phyloP scores from a whole-genome alignment of 306 rosid species.

The Macrotyloma uniflorum region DNA sequence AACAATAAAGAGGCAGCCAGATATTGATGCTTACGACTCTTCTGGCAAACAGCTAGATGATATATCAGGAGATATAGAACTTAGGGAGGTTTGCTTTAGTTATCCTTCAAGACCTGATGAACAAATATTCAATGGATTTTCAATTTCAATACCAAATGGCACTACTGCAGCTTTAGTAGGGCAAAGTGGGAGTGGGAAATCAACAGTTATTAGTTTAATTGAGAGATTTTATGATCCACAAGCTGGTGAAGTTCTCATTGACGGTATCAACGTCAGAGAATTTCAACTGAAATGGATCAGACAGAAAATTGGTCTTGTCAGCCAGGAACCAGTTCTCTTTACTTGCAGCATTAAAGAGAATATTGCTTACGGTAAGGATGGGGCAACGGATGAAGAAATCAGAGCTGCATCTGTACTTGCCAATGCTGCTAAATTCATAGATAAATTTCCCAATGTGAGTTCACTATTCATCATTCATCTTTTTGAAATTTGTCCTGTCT shows the following conservation, averaged over 20 bases:
- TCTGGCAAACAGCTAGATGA: slow-evolving; percentile 48
- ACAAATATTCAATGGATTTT: slow-evolving; percentile 60
- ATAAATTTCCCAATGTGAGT: slow-evolving; percentile 69
- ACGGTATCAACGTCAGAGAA: neutral
- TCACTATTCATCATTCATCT: neutral
- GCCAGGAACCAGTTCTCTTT: neutral
- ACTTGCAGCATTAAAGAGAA: slow-evolving; percentile 66
- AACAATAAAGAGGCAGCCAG: neutral
- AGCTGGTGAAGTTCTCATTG: neutral
- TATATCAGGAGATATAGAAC: slow-evolving; percentile 66
- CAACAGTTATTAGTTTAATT: slow-evolving; percentile 73
- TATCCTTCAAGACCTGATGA: slow-evolving; percentile 76
- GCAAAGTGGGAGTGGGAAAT: slow-evolving; percentile 86
- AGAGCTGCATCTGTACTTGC: slow-evolving; percentile 71
- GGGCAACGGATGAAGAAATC: slow-evolving; percentile 67
- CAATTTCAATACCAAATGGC: slow-evolving; percentile 66
- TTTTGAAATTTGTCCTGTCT: neutral
- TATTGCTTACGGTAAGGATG: slow-evolving; percentile 72
- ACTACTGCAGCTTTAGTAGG: slow-evolving; percentile 77
- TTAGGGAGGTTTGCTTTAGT: slow-evolving; percentile 62
- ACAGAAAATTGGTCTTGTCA: slow-evolving; percentile 1
- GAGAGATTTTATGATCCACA: slow-evolving; percentile 68
- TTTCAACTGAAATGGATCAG: neutral
- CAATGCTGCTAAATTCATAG: slow-evolving; percentile 70
- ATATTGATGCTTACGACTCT: slow-evolving; percentile 44